Conservation (phyloP, 2,329 filamentous ascomycete species). For the Sphaerulina musiva region DNA sequence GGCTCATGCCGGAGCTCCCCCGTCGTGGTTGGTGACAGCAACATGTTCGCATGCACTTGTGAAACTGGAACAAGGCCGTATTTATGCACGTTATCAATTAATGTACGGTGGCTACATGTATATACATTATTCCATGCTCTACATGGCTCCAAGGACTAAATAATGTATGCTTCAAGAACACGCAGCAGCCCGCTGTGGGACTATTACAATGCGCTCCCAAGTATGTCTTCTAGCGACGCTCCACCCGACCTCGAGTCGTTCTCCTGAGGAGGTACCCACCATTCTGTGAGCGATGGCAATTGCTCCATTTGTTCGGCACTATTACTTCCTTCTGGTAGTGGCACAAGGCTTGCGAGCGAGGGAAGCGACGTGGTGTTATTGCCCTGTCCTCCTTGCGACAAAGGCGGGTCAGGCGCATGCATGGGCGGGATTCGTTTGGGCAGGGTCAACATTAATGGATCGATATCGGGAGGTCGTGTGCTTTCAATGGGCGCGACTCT, state of each 20-base stretch:
- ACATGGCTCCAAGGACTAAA: no score
- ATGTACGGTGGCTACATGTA: no score
- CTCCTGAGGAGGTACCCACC: slow-evolving; percentile 11
- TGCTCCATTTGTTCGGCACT: slow-evolving; percentile 25
- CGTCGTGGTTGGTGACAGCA: no score
- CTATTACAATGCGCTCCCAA: slow-evolving; percentile 3
- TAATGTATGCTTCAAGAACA: background rate
- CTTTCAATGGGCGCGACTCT: slow-evolving; percentile 1
- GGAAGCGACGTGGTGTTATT: slow-evolving; percentile 15
- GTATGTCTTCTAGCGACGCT: slow-evolving; percentile 11
- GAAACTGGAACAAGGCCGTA: no score
- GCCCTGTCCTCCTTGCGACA: slow-evolving; percentile 1
- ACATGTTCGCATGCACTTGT: no score
- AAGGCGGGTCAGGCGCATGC: slow-evolving; percentile 11
- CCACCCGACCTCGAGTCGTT: slow-evolving; percentile 1
- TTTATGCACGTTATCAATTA: no score
- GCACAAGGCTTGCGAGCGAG: slow-evolving; percentile 11
- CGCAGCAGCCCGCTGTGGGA: no score
- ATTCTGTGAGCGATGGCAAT: slow-evolving; percentile 27
- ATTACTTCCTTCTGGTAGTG: slow-evolving; percentile 6
- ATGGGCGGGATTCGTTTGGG: slow-evolving; percentile 23
- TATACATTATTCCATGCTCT: no score
- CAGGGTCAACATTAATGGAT: slow-evolving; percentile 21
- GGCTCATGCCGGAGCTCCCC: no score
- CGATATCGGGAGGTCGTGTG: slow-evolving; percentile 18